A percentile compares a stretch with the other conserved stretches of the same genome.
phyloP scores from a whole-genome alignment of 1,284 basidiomycete genomes.

The Retiboletus flavoniger region DNA sequence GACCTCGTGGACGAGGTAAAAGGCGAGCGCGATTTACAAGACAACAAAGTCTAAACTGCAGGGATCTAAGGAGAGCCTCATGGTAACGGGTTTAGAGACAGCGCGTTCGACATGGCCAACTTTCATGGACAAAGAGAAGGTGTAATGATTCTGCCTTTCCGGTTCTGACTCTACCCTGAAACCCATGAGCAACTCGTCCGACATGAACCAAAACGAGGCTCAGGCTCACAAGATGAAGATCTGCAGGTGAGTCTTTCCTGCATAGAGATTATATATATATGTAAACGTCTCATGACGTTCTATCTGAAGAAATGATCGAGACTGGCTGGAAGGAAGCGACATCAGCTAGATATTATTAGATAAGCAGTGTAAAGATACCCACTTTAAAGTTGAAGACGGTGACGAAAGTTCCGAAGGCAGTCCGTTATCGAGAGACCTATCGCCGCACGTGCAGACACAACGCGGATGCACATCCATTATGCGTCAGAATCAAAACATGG shows the following conservation, averaged over 20 bases:
- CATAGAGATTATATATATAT: slow-evolving; percentile 32
- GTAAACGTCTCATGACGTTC: slow-evolving; percentile 22
- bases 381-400: slow-evolving; percentile 11
- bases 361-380: background rate
- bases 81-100: slow-evolving; percentile 44
- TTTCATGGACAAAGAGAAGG: slow-evolving; percentile 52
- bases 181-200: background rate
- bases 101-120: slow-evolving; percentile 52
- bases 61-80: slow-evolving; percentile 51
- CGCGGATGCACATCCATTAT: slow-evolving; percentile 4
- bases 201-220: slow-evolving; percentile 1
- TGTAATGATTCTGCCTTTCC: slow-evolving; percentile 44
- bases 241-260: slow-evolving; percentile 21
- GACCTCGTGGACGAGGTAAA: background rate
- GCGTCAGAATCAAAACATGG: slow-evolving; percentile 1
- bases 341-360: slow-evolving; percentile 6
- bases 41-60: slow-evolving; percentile 52
- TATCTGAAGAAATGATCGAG: slow-evolving; percentile 28
- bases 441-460: background rate
- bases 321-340: slow-evolving; percentile 6
- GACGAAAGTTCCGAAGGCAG: slow-evolving; percentile 6
- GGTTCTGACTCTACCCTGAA: slow-evolving; percentile 50
- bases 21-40: slow-evolving; percentile 42
- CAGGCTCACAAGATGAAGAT: slow-evolving; percentile 34
- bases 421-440: slow-evolving; percentile 8